phyloP scores from a whole-genome alignment of 352 stramenopile species.

The Pythium oligandrum region DNA sequence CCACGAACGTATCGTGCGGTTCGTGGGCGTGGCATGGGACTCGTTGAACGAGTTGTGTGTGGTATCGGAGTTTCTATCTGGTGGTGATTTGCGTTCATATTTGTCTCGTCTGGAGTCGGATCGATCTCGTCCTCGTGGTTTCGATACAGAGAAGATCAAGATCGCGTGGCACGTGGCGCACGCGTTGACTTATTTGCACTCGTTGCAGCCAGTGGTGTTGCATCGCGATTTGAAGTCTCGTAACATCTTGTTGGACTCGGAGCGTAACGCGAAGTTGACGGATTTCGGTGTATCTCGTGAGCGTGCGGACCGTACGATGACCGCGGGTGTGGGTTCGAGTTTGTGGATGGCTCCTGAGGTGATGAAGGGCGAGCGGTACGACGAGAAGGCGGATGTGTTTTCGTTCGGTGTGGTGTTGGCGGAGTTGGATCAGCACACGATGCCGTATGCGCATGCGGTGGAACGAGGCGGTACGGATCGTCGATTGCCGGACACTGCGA shows the following conservation, averaged over 20 bases:
- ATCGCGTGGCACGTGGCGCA: constrained; percentile 24
- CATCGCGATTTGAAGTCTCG: constrained; percentile 33
- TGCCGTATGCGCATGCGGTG: constrained; percentile 9
- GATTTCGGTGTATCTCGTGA: constrained; percentile 32
- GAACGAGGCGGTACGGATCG: constrained; percentile 5
- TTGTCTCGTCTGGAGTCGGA: constrained; percentile 25
- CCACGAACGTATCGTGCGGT: constrained; percentile 60
- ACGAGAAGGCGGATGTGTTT: constrained; percentile 24
- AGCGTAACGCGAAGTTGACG: constrained; percentile 22
- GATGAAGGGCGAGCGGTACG: constrained; percentile 21
- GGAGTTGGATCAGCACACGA: constrained; percentile 12
- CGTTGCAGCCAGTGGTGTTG: constrained; percentile 7
- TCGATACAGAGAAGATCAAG: constrained; percentile 20
- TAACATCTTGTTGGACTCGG: constrained; percentile 24
- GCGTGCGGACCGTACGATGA: constrained; percentile 20
- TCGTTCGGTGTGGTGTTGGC: constrained; percentile 26
- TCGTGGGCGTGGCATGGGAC: constrained; percentile 63
- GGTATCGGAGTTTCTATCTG: constrained; percentile 22
- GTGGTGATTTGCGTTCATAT: constrained; percentile 18
- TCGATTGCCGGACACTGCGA: constrained; percentile 11
- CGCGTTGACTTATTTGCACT: constrained; percentile 13
- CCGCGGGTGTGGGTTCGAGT: constrained; percentile 20
- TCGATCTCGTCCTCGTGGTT: constrained; percentile 4
- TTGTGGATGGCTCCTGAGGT: constrained; percentile 26
- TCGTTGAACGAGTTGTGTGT: constrained; percentile 19